Conservation (phyloP, 129 eudicot species). For the Pulicaria dysenterica region DNA sequence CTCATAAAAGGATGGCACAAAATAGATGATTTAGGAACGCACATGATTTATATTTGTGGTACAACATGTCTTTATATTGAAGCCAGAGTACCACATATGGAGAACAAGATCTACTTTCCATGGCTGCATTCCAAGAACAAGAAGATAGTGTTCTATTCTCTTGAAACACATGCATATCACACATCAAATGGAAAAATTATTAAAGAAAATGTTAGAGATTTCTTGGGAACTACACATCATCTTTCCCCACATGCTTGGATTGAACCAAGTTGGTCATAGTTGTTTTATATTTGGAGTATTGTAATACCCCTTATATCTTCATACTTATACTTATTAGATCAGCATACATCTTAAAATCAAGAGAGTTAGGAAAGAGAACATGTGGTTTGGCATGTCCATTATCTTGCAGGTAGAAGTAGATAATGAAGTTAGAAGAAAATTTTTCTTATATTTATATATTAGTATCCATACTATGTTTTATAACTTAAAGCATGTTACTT, state of each 20-base stretch:
- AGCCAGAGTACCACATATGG: constrained; percentile 14
- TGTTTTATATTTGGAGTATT: not conserved
- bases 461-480: no score
- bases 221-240: constrained; percentile 8
- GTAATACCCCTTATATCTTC: not conserved
- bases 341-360: no score
- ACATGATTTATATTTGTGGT: constrained; percentile 21
- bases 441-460: no score
- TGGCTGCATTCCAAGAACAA: not conserved
- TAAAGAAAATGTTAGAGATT: not conserved
- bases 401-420: no score
- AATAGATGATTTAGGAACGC: constrained; percentile 20
- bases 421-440: no score
- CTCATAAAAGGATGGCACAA: constrained; percentile 17
- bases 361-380: no score
- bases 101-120: constrained; percentile 36
- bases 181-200: not conserved
- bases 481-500: no score
- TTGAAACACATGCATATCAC: constrained; percentile 32
- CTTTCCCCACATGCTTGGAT: constrained; percentile 23
- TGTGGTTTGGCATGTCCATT: no score
- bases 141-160: constrained; percentile 36
- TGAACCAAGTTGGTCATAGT: constrained; percentile 29
- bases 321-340: no score
- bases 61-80: constrained; percentile 5